These are phyloP conservation scores for Xylariales sp. DNA, from an alignment of 2,329 filamentous ascomycete genomes.

Conservation along the genomic window DNA sequence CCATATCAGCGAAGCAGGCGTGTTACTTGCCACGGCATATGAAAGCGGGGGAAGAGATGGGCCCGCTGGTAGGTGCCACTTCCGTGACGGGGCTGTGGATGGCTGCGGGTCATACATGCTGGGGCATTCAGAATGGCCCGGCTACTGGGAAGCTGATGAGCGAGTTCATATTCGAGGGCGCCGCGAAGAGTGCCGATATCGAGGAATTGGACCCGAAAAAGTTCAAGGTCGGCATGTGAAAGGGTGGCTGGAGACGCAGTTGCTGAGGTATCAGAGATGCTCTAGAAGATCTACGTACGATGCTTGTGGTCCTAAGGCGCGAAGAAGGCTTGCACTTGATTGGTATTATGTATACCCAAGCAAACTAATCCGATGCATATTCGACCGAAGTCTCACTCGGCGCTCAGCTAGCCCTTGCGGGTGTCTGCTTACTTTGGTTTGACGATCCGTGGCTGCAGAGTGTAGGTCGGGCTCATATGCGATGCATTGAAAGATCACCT, in stretches of 20 bases:
- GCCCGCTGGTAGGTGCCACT: slow-evolving; percentile 74
- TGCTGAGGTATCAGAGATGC: neutral
- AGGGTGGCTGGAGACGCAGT: neutral
- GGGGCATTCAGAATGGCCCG: slow-evolving; percentile 95
- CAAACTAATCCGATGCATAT: no score
- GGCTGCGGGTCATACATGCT: slow-evolving; percentile 90
- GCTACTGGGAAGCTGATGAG: slow-evolving; percentile 79
- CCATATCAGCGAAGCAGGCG: slow-evolving; percentile 74
- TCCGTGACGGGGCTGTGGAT: slow-evolving; percentile 70
- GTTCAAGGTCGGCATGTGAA: slow-evolving; percentile 44
- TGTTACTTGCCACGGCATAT: slow-evolving; percentile 86
- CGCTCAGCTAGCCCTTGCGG: no score
- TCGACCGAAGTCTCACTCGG: no score
- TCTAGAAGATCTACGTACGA: no score
- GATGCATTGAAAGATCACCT: no score
- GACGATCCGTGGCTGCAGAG: no score
- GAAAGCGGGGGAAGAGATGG: slow-evolving; percentile 53
- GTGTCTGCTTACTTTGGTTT: no score
- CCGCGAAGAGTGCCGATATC: slow-evolving; percentile 63
- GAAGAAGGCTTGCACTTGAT: no score
- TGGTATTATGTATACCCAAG: no score
- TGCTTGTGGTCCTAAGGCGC: no score
- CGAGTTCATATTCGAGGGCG: slow-evolving; percentile 72
- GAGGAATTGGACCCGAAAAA: slow-evolving; percentile 62
- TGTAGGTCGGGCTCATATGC: no score